phyloP scores from a whole-genome alignment of 2,329 filamentous ascomycete genomes.

The Colletotrichum eremochloae region DNA sequence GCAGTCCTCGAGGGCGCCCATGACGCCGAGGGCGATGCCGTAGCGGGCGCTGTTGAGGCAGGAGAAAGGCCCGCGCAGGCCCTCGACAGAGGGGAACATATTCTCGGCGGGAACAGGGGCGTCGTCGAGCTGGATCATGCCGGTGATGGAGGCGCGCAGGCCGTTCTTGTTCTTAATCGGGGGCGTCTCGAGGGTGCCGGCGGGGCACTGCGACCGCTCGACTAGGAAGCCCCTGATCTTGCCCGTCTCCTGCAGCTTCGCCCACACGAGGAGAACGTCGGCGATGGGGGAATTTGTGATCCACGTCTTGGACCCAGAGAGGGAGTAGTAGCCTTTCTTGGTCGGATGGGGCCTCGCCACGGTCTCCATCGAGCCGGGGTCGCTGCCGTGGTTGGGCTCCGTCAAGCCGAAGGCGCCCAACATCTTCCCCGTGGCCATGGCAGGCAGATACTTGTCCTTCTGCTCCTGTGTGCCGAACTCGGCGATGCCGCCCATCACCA shows the following conservation, averaged over 20 bases:
- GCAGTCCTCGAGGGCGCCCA: constrained; percentile 94
- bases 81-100: constrained; percentile 94
- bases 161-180: constrained; percentile 96
- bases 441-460: constrained; percentile 85
- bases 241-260: constrained; percentile 89
- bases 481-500: constrained; percentile 94
- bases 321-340: constrained; percentile 83
- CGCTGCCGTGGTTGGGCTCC: constrained; percentile 92
- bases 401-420: constrained; percentile 91
- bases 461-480: constrained; percentile 89
- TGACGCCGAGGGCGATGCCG: constrained; percentile 93
- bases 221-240: constrained; percentile 96
- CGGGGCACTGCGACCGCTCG: constrained; percentile 85
- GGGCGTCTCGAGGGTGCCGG: constrained; percentile 91
- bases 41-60: constrained; percentile 95
- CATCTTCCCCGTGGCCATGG: constrained; percentile 85
- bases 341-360: constrained; percentile 85
- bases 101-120: constrained; percentile 90
- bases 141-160: constrained; percentile 91
- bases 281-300: constrained; percentile 95
- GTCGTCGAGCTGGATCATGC: constrained; percentile 96
- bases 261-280: constrained; percentile 90
- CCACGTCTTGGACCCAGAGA: constrained; percentile 92
- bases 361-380: constrained; percentile 92
- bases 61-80: constrained; percentile 88